Percentiles rank a stretch among this genome's conserved stretches.
These are phyloP conservation scores for Mytilinidion resinicola DNA, from an alignment of 495 filamentous ascomycete genomes.

Conservation along the genomic window DNA sequence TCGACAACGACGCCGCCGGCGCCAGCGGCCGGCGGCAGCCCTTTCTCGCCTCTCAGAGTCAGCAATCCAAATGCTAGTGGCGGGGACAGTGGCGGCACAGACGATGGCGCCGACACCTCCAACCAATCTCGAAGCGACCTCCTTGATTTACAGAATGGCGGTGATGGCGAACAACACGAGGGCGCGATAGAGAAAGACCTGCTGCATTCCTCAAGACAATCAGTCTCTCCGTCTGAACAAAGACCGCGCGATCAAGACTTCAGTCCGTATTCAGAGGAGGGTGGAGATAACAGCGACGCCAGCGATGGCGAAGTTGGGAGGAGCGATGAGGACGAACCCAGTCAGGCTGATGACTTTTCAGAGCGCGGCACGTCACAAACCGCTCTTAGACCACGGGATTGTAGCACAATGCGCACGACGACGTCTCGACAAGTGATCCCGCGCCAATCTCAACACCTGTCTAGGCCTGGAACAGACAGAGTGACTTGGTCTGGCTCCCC, in stretches of 20 bases:
- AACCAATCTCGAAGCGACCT: background rate
- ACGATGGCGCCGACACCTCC: background rate
- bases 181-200: background rate
- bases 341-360: background rate
- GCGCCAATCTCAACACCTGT: conserved; percentile 1
- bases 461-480: background rate
- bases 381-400: no score
- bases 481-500: background rate
- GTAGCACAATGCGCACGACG: conserved; percentile 1
- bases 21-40: background rate
- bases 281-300: background rate
- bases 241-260: background rate
- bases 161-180: background rate
- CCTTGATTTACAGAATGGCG: no score
- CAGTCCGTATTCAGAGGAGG: background rate
- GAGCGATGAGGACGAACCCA: conserved; percentile 8
- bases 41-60: background rate
- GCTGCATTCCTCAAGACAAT: conserved; percentile 2
- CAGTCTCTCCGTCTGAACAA: conserved; percentile 2
- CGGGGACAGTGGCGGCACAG: background rate
- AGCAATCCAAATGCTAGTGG: background rate
- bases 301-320: conserved; percentile 4
- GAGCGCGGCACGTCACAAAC: background rate
- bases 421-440: background rate
- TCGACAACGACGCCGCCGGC: background rate